phyloP scores from a whole-genome alignment of 192 early-diverging fungal species.

The Coemansia asiatica region DNA sequence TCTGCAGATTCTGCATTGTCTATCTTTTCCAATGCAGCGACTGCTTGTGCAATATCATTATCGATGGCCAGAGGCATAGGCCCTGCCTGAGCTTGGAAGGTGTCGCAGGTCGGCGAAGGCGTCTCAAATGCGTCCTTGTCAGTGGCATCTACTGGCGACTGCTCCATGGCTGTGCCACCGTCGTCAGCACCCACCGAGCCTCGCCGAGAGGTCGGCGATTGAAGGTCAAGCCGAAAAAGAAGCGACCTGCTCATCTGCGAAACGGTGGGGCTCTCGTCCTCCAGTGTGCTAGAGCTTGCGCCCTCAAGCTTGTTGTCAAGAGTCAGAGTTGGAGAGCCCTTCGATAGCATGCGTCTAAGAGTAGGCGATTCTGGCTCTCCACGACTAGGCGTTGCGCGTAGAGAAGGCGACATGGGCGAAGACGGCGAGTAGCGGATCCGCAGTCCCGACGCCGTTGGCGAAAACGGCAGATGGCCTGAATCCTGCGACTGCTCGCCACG shows the following conservation, averaged over 20 bases:
- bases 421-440: slow-evolving; percentile 51
- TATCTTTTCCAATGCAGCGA: neutral
- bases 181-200: neutral
- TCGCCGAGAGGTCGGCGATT: slow-evolving; percentile 38
- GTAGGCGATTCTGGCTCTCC: slow-evolving; percentile 55
- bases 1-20: neutral
- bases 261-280: slow-evolving; percentile 50
- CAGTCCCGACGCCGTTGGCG: slow-evolving; percentile 40
- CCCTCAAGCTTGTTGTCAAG: slow-evolving; percentile 42
- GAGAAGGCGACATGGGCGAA: slow-evolving; percentile 48
- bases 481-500: slow-evolving; percentile 37
- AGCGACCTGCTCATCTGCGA: slow-evolving; percentile 53
- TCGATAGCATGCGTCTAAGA: slow-evolving; percentile 31
- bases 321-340: slow-evolving; percentile 34
- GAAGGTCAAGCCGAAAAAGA: slow-evolving; percentile 48
- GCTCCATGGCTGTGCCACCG: neutral
- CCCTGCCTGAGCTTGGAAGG: neutral
- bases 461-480: slow-evolving; percentile 33
- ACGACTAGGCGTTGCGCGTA: slow-evolving; percentile 32
- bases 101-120: neutral
- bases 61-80: neutral
- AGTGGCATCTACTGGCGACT: slow-evolving; percentile 21
- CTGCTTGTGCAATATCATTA: neutral
- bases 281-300: slow-evolving; percentile 10
- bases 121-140: slow-evolving; percentile 24